Evolutionary conservation across 139 green algal genomes (phyloP).

Genomic region (Yamagishiella unicocca): DNA sequence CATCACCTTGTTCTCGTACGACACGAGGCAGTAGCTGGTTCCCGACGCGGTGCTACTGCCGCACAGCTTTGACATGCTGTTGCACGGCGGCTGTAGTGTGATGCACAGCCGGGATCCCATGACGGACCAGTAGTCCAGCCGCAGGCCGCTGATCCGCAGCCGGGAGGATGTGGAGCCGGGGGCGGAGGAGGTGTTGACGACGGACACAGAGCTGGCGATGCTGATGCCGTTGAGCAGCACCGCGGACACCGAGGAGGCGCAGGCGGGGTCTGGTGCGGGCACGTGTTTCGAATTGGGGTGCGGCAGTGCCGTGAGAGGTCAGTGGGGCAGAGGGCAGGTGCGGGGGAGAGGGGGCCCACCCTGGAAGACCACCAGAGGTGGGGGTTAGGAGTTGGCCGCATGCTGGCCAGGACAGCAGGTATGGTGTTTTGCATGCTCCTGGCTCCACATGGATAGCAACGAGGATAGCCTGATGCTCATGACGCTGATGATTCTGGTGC

Average conservation of each 20-base stretch:
- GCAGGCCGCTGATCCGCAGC: background rate
- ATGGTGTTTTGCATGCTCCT: too few species aligned
- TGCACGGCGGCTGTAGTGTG: conserved; percentile 29
- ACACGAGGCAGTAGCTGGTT: conserved; percentile 35
- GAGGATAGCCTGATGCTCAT: too few species aligned
- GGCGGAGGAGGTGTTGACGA: conserved; percentile 5
- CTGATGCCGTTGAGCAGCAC: conserved; percentile 24
- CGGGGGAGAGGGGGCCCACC: too few species aligned
- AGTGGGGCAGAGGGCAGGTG: too few species aligned
- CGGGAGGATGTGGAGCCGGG: background rate
- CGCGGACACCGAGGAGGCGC: background rate
- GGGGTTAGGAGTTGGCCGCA: background rate
- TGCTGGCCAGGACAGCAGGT: too few species aligned
- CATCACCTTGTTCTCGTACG: conserved; percentile 15
- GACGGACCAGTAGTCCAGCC: conserved; percentile 35
- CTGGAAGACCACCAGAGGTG: too few species aligned
- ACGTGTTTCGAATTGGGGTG: too few species aligned
- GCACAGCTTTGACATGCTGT: conserved; percentile 28
- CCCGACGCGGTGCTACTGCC: background rate
- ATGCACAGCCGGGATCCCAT: conserved; percentile 21
- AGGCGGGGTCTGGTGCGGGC: conserved; percentile 30
- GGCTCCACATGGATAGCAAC: too few species aligned
- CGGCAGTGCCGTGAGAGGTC: too few species aligned
- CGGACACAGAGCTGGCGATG: background rate
- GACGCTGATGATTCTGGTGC: too few species aligned